phyloP scores from a whole-genome alignment of 164 flowering plant species.

The Macadamia tetraphylla region DNA sequence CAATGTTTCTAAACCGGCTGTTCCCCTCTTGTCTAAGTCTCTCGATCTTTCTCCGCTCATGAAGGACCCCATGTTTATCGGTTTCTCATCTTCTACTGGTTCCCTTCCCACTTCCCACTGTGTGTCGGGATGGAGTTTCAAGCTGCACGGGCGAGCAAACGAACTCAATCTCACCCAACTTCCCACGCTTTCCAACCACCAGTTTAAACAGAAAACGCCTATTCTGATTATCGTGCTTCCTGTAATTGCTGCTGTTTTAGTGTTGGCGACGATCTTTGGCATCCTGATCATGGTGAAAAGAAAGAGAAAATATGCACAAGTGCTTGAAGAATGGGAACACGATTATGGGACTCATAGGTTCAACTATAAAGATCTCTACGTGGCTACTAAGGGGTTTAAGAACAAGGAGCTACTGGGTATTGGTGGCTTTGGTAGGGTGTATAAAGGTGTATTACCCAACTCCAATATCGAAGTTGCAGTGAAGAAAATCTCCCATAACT shows the following conservation, averaged over 20 bases:
- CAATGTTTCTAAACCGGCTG: conserved; percentile 28
- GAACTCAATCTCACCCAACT: conserved; percentile 26
- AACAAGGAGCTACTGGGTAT: conserved; percentile 35
- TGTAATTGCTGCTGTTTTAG: not conserved
- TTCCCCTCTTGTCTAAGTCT: conserved; percentile 23
- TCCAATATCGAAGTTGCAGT: conserved; percentile 38
- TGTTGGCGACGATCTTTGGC: not conserved
- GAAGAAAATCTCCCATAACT: conserved; percentile 50
- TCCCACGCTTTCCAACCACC: conserved; percentile 10
- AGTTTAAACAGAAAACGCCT: conserved; percentile 7
- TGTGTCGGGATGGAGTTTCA: conserved; percentile 34
- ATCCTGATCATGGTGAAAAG: conserved; percentile 5
- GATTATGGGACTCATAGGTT: conserved; percentile 37
- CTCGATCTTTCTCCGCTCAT: conserved; percentile 50
- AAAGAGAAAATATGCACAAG: conserved; percentile 32
- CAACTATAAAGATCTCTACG: conserved; percentile 33
- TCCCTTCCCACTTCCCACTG: conserved; percentile 27
- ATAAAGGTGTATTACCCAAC: conserved; percentile 32
- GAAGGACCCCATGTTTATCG: conserved; percentile 51
- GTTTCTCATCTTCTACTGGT: conserved; percentile 77
- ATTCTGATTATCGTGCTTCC: conserved; percentile 24
- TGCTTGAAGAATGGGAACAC: conserved; percentile 47
- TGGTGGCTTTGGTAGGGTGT: conserved; percentile 56
- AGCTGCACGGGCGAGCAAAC: conserved; percentile 21
- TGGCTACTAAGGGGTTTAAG: conserved; percentile 38